Percentiles rank a stretch among this genome's conserved stretches.
These are phyloP conservation scores for Picocystis salinarum DNA, from an alignment of 139 green algal species.

Conservation along the genomic window DNA sequence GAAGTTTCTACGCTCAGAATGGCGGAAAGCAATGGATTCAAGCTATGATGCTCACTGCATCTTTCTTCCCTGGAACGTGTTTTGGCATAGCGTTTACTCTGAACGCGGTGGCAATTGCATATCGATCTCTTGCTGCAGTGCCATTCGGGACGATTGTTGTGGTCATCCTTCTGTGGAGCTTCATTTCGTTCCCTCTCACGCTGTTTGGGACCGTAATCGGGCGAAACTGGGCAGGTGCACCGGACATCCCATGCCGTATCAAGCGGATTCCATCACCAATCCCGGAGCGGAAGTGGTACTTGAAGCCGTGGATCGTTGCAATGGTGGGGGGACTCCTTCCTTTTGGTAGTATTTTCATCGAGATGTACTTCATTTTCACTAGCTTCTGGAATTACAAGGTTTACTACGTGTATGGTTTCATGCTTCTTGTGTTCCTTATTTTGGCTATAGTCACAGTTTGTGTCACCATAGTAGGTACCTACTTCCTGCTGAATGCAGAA, in stretches of 20 bases:
- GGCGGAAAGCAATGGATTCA: conserved; percentile 78
- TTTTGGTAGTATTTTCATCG: conserved; percentile 97
- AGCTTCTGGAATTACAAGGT: conserved; percentile 93
- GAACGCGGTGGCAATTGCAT: conserved; percentile 89
- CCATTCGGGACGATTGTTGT: conserved; percentile 69
- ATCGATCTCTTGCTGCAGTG: conserved; percentile 71
- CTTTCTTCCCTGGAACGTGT: conserved; percentile 43
- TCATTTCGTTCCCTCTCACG: conserved; percentile 80
- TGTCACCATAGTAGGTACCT: conserved; percentile 81
- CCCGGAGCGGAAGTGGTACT: conserved; percentile 74
- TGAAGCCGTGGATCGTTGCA: conserved; percentile 45
- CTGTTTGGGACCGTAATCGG: conserved; percentile 62
- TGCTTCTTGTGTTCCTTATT: conserved; percentile 89
- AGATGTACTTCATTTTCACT: conserved; percentile 98
- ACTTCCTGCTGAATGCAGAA: conserved; percentile 96
- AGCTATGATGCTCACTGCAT: conserved; percentile 72
- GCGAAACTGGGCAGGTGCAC: conserved; percentile 28
- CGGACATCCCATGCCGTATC: conserved; percentile 44
- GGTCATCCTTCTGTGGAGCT: conserved; percentile 58
- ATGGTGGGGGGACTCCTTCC: conserved; percentile 70
- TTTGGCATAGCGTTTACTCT: conserved; percentile 75
- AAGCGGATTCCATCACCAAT: conserved; percentile 90
- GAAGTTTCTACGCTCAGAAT: conserved; percentile 63
- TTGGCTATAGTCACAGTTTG: conserved; percentile 76
- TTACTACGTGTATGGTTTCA: conserved; percentile 98